Base-by-base conservation (phyloP, 305 asterid genomes). In the Fraxinus xanthoxyloides region DNA sequence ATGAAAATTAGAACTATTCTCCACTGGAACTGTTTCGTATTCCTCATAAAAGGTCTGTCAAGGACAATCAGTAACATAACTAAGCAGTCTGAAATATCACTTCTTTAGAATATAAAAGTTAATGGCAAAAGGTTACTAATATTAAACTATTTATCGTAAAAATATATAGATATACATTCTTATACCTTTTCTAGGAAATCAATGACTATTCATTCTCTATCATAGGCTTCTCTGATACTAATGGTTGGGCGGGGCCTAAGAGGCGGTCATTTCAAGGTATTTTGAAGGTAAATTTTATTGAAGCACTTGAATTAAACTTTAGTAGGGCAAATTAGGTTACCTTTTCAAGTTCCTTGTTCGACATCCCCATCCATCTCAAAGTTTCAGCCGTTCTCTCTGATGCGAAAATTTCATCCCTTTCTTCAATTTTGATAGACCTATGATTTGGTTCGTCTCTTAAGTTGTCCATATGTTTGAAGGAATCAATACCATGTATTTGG, bases 321-420 rank as follows among this genome's bases (percentile, higher is more conserved):
- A n/a, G 36, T 31, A 46, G 54, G 1, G 13, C 54, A 46, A 46
- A 46, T 46, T 12, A 46, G 35, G 24, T 82, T 83, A 93, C 98
- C 97, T 91, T 87, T 80, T 91, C 97, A 74, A 94, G 93, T 77
- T 94, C 93, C 21, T 85, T 83, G 82, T 90, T 82, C 34, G 92
- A 84, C 93, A 89, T 87, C 56, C 95, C 93, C 26, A 89, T 83
- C 95, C 93, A 89, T 83, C 95, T 89, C 84, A 91, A 84, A 61
- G 89, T 90, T 82, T 90, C 93, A 30, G 82, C 89, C 86, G 84
- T 85, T 79, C 88, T 86, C 46, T 87, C 90, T 17, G 84, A 43
- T 59, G 83, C 81, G 35, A 85, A 86, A 1, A 77, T 84, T 32
- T 89, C 92, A 84, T 90, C 91, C 77, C 83, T 83, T 13, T 90